phyloP scores from a whole-genome alignment of 495 filamentous ascomycete species.

The Tuber aestivum region DNA sequence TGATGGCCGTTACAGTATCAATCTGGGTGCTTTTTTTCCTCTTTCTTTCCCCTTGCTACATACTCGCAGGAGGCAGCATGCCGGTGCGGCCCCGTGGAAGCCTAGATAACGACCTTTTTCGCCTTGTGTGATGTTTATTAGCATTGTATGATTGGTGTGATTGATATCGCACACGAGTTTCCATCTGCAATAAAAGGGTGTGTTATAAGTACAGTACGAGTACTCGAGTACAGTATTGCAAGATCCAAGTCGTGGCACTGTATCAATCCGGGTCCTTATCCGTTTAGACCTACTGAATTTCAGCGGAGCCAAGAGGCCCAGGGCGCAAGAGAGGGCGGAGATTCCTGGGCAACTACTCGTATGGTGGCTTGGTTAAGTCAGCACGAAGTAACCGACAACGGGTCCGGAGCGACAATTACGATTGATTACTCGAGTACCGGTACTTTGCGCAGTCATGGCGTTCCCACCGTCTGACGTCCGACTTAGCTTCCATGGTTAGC shows the following conservation, averaged over 20 bases:
- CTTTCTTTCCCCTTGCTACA: too few species aligned
- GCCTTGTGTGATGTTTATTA: neutral
- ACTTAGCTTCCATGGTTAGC: neutral
- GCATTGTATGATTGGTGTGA: neutral
- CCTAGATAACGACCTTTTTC: neutral
- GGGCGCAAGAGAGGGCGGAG: neutral
- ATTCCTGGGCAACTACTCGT: neutral
- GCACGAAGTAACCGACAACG: neutral
- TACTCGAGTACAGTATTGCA: neutral
- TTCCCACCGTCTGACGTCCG: neutral
- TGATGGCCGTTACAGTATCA: too few species aligned
- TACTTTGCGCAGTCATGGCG: neutral
- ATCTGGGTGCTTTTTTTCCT: neutral
- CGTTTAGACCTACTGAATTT: neutral
- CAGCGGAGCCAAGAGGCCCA: neutral
- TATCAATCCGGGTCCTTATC: neutral
- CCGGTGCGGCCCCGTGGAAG: neutral
- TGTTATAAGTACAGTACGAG: neutral
- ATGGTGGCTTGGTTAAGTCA: neutral
- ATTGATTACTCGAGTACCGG: too few species aligned
- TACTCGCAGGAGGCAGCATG: neutral
- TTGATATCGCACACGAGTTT: neutral
- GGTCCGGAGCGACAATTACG: neutral
- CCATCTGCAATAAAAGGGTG: neutral
- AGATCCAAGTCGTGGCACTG: neutral